Base-by-base conservation (phyloP, 306 rosid species). In the Cajanus cajan region DNA sequence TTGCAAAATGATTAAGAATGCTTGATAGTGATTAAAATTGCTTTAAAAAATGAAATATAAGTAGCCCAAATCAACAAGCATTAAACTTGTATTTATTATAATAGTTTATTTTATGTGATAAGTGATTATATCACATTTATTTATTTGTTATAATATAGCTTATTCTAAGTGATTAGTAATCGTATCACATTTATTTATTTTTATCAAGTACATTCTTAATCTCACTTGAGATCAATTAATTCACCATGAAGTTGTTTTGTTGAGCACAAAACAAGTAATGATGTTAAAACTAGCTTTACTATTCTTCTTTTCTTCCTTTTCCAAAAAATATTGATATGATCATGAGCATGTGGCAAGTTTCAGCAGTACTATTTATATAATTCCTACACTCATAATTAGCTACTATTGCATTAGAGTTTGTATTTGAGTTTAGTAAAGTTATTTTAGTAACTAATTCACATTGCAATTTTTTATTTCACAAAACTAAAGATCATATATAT, bases 231-330 rank as follows among this genome's bases (percentile, higher is more conserved):
- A 47, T 76, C 70, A 76, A 82, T 76, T 82, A 55, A 75, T 72
- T 48, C 37, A 76, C 57, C 78, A 78, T 74, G 78, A 61, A 52
- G 61, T 31, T 39, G n/a, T 55, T 74, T 73, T n/a, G 48, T 78
- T 75, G 80, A 78, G 68, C 71, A 74, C 89, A 79, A 71, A 78
- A 86, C 82, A 65, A 65, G 78, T 16, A 76, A 79, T 86, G 86
- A 82, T 86, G 67, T 36, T 45, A 24, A 83, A 44, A 22, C 76
- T 43, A 68, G 9, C 74, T 73, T 78, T 57, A 57, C 33, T 62
- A 19, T 25, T 24, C n/a, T 73, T 55, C 18, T 77, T 45, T 64
- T 41, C 9, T 47, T 39, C 15, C 19, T 51, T 59, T 76, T 81
- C 43, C 61, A 48, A 81, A 77, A 43, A 19, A 70, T 71, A 71